phyloP scores from a whole-genome alignment of 805 yeast species.

The Sugiyamaella boreocaroliniensis region DNA sequence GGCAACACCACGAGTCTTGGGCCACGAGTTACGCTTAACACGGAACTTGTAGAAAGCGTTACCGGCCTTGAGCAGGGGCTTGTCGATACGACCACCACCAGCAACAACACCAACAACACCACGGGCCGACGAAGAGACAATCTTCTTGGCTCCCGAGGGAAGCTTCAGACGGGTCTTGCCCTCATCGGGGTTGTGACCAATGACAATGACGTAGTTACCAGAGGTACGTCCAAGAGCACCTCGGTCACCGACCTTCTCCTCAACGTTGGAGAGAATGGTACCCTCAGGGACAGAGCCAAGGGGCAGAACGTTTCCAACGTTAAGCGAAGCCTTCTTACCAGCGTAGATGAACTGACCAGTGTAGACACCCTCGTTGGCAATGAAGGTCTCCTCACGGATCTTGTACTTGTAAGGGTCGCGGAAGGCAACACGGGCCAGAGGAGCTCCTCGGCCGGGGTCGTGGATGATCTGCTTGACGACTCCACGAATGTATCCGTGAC shows the following conservation, averaged over 20 bases:
- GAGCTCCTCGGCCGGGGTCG: slow-evolving; percentile 99
- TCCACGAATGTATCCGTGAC: slow-evolving; percentile 99
- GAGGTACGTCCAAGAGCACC: slow-evolving; percentile 99
- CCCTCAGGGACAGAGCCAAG: slow-evolving; percentile 98
- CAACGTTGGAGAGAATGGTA: slow-evolving; percentile 97
- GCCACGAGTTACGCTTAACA: slow-evolving; percentile 99
- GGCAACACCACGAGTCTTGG: slow-evolving; percentile 99
- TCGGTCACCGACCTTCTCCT: slow-evolving; percentile 98
- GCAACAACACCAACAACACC: slow-evolving; percentile 99
- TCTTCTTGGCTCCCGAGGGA: slow-evolving; percentile 98
- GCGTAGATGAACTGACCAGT: slow-evolving; percentile 99
- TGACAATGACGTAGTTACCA: slow-evolving; percentile 98
- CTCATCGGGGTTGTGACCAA: slow-evolving; percentile 99
- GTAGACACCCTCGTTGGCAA: slow-evolving; percentile 99
- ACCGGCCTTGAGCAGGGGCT: slow-evolving; percentile 99
- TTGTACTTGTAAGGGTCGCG: slow-evolving; percentile 99
- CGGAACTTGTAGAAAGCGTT: slow-evolving; percentile 99
- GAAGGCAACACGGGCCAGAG: slow-evolving; percentile 97
- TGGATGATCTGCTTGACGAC: slow-evolving; percentile 97
- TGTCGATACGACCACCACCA: slow-evolving; percentile 99
- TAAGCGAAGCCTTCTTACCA: slow-evolving; percentile 96
- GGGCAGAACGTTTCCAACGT: slow-evolving; percentile 91
- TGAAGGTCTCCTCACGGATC: slow-evolving; percentile 96
- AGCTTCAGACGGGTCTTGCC: slow-evolving; percentile 98
- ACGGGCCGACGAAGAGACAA: slow-evolving; percentile 92